Evolutionary conservation across 306 rosid genomes (phyloP), one percentile per base, ranked within the genome.

Genomic region (Vigna nakashimae): DNA sequence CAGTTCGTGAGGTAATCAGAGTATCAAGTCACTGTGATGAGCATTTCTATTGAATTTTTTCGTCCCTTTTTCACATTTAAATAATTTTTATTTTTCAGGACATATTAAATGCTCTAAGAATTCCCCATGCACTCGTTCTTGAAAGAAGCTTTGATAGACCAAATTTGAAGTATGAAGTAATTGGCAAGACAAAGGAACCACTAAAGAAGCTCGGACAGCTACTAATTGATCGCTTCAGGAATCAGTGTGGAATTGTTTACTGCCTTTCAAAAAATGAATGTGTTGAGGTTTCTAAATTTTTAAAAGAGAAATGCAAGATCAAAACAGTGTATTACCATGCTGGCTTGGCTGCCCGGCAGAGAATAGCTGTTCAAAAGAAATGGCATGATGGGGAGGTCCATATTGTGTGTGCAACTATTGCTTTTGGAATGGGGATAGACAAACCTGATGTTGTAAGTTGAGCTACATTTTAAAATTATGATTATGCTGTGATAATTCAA

Each of bases 341-440:
- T 73, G 97, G 98, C 69, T 85, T 91, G 82, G 89, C 88, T 55
- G 89, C 90, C 69, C 89, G 88, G 38, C 98, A 91, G 76, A 91
- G 98, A 88, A 92, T 92, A 81, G 53, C 89, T 51, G 98, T 89
- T 49, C 98, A 95, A 80, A 92, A 82, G 84, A 92, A 87, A 79
- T 95, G 98, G 98, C 88, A 92, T 46, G 84, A 80, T 6, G 98
- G 98, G 71, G 93, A 92, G 84, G 88, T 91, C 73, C 96, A 91
- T 57, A 75, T 95, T 42, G 98, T 93, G 55, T 95, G 98, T 58
- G 98, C 98, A 51, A 92, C 98, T 65, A 95, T 95, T 86, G 98
- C 98, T 83, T 95, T 95, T 85, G 98, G 98, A 65, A 95, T 95
- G 98, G 98, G 98, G 79, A 95, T 95, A 84, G 98, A 92, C 92